Evolutionary conservation across 495 filamentous ascomycete species (phyloP), one percentile per base, ranked within the genome.

Genomic region (Apiosordaria backusii): DNA sequence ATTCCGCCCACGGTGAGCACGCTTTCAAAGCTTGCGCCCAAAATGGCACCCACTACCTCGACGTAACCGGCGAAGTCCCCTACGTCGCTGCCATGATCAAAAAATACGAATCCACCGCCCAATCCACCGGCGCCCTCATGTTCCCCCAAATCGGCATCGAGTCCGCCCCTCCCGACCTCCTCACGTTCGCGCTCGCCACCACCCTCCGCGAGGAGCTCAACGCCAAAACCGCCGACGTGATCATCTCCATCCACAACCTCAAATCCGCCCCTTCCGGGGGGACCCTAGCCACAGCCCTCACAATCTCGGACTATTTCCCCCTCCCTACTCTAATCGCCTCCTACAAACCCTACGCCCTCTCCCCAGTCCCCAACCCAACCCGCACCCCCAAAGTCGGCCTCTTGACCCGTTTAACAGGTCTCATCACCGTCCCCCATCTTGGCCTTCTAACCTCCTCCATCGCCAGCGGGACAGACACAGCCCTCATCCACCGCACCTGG

Each of bases 41-140:
- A 59, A 87, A 87, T 66, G 93, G 94, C 23, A 97, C 94, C 15
- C 93, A 97, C 75, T 97, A 97, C 74, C 80, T 98, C 54, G 94
- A 97, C 79, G 86, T 86, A 29, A 97, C 94, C 15, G 93, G 93
- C 50, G 95, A 99, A 74, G 85, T 86, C 7, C 90, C 91, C 7
- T 99, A 90, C 86, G 84, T 93, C 25, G 79, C 84, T 65, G 79
- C 85, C 24, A 95, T 97, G 82, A 86, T 97, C 63, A 82, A 87
- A 19, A 90, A 92, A 68, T 95, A 96, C 72, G 85, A 94, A 65
- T 82, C 87, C 15, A 83, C 78, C 0, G 95, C 95, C 18, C 87
- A 92, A 71, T 75, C 77, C 16, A 92, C 83, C 67, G 90, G 90
- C 57, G 90, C 92, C 25, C 90, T 95, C 75, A 90, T 97, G 65